Percentiles rank a stretch among this genome's conserved stretches.
These are phyloP conservation scores for Friedmanniomyces endolithicus DNA, from an alignment of 495 filamentous ascomycete genomes.

Conservation along the genomic window DNA sequence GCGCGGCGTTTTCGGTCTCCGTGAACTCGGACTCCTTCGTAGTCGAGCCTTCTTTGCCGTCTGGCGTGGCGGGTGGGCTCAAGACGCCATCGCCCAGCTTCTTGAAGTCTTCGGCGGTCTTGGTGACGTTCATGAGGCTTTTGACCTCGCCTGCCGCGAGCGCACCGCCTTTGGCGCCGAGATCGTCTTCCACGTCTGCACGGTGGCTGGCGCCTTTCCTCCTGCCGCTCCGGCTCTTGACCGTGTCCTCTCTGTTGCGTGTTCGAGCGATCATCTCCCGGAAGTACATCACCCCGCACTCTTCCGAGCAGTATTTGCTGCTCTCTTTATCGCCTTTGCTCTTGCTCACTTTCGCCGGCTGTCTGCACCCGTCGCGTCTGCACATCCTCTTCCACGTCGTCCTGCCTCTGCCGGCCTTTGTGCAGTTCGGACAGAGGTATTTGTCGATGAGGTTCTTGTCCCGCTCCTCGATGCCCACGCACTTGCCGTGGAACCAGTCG, in stretches of 20 bases:
- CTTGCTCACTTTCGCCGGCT: slow-evolving; percentile 43
- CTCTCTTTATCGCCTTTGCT: slow-evolving; percentile 24
- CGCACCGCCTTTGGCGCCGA: slow-evolving; percentile 44
- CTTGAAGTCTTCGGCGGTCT: slow-evolving; percentile 42
- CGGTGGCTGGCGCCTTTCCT: slow-evolving; percentile 17
- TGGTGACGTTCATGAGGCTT: slow-evolving; percentile 37
- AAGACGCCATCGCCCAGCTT: slow-evolving; percentile 42
- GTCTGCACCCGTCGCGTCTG: slow-evolving; percentile 45
- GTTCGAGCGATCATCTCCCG: slow-evolving; percentile 26
- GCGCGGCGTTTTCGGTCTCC: slow-evolving; percentile 18
- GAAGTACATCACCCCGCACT: slow-evolving; percentile 50
- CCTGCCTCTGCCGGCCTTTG: slow-evolving; percentile 36
- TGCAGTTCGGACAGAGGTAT: slow-evolving; percentile 58
- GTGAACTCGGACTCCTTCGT: slow-evolving; percentile 11
- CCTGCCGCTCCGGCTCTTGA: slow-evolving; percentile 9
- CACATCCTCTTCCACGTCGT: slow-evolving; percentile 65
- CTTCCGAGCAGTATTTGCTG: slow-evolving; percentile 61
- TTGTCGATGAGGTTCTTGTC: slow-evolving; percentile 55
- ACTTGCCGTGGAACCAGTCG: slow-evolving; percentile 64
- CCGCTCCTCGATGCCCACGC: slow-evolving; percentile 48
- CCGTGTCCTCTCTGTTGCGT: slow-evolving; percentile 5
- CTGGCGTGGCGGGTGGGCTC: slow-evolving; percentile 28
- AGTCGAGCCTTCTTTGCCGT: neutral
- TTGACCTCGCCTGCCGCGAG: slow-evolving; percentile 48
- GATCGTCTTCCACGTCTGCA: slow-evolving; percentile 31